Evolutionary conservation across 176 grass and related monocot species (phyloP).

Genomic region (Carex pumila): DNA sequence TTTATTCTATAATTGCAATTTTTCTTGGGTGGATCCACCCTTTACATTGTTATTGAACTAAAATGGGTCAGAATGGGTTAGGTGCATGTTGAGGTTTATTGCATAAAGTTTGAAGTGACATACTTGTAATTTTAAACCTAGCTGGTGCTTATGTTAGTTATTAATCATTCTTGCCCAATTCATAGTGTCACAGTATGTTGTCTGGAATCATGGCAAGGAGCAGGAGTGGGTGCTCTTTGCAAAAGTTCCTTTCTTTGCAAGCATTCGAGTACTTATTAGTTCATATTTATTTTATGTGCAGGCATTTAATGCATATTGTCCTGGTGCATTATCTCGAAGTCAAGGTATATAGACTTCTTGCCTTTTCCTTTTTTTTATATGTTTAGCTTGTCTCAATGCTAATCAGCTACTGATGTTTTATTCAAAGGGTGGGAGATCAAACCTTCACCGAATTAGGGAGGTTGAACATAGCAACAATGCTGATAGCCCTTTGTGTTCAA

Average conservation of each 20-base stretch:
- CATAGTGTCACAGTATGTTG: background rate
- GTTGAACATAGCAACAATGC: conserved; percentile 43
- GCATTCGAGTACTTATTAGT: background rate
- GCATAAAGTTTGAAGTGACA: background rate
- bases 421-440: conserved; percentile 66
- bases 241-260: background rate
- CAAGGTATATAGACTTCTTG: conserved; percentile 51
- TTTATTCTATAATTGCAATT: background rate
- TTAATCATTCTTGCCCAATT: background rate
- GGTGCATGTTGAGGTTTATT: background rate
- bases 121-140: background rate
- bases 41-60: background rate
- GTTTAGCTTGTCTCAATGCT: conserved; percentile 8
- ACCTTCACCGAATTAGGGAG: conserved; percentile 52
- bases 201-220: background rate
- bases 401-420: background rate
- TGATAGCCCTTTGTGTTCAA: conserved; percentile 67
- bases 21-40: background rate
- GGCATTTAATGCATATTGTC: conserved; percentile 97
- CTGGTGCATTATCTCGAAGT: conserved; percentile 97
- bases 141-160: background rate
- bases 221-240: background rate
- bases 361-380: conserved; percentile 18
- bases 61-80: background rate
- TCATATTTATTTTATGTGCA: conserved; percentile 37